Base-by-base conservation (phyloP, 306 rosid species). In the Rosa multiflora region DNA sequence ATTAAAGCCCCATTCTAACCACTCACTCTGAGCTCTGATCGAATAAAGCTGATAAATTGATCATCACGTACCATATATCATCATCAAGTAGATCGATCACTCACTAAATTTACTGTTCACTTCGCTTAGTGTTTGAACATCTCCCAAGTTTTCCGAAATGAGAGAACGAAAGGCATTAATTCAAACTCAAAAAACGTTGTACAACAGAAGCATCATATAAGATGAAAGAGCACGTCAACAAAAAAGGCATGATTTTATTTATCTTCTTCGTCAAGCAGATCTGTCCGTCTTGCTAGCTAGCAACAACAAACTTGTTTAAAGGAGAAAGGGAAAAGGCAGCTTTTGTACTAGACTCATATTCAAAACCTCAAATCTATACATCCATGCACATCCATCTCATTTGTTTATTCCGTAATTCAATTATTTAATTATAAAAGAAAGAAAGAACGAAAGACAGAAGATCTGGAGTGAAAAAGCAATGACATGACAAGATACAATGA, bases 1-100 rank as follows among this genome's bases (percentile, higher is more conserved):
- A 89, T 85, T 84, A 91, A 90, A 88, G 86, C 70, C 0, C 62
- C 82, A 74, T 83, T 63, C 78, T 59, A 67, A 59, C 79, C 79
- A 82, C 87, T 87, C 81, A 73, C 74, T 66, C 70, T 37, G 23
- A 37, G 46, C 46, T 7, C 4, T 64, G 21, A 81, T 76, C 44
- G 48, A 67, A 40, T 35, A 75, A 78, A 66, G 67, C 79, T 18
- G 29, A 7, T 7, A 29, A 43, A 55, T 46, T 53, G 8, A 68
- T 67, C 49, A 74, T 68, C 69, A 48, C 46, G 37, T 32, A 32
- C 37, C 21, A 7, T 18, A 17, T 59, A 53, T 23, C 29, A n/a
- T 35, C 70, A 66, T 64, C 46, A 64, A 64, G 44, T 35, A 3
- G 8, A 23, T 73, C 56, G 18, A 62, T 62, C 39, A 74, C 52